Percentiles rank a stretch among this genome's conserved stretches.
Evolutionary conservation across 2,329 filamentous ascomycete genomes (phyloP).

Genomic region (Botrytis tulipae): DNA sequence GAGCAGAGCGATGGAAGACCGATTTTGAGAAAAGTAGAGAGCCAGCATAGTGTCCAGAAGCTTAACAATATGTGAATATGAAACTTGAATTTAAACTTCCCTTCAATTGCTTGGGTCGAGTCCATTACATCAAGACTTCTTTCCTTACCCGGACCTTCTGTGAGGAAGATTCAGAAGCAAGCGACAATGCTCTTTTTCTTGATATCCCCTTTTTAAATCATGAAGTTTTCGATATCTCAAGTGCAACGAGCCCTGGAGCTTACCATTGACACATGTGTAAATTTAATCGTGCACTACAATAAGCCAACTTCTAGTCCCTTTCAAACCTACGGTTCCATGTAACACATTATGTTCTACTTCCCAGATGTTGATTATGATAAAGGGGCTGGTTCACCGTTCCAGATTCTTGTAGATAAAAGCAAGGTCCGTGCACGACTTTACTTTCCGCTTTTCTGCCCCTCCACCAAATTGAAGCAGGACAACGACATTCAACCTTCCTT

Average conservation of each 20-base stretch:
- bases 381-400: conserved; percentile 2
- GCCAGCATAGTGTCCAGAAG: no score
- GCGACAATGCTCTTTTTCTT: background rate
- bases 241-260: background rate
- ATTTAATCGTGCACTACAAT: background rate
- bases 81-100: background rate
- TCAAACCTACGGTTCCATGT: background rate
- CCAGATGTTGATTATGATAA: background rate
- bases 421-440: conserved; percentile 12
- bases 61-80: background rate
- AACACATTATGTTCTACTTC: background rate
- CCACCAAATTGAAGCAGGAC: conserved; percentile 19
- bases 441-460: conserved; percentile 19
- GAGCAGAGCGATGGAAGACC: no score
- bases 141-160: background rate
- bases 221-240: background rate
- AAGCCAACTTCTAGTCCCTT: background rate
- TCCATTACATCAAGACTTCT: background rate
- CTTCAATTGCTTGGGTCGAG: background rate
- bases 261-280: background rate
- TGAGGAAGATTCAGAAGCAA: background rate
- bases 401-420: background rate
- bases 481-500: conserved; percentile 17
- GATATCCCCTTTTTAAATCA: background rate
- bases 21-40: background rate